These are phyloP conservation scores for Lepiota venenata DNA, from an alignment of 768 basidiomycete species.

Conservation along the genomic window DNA sequence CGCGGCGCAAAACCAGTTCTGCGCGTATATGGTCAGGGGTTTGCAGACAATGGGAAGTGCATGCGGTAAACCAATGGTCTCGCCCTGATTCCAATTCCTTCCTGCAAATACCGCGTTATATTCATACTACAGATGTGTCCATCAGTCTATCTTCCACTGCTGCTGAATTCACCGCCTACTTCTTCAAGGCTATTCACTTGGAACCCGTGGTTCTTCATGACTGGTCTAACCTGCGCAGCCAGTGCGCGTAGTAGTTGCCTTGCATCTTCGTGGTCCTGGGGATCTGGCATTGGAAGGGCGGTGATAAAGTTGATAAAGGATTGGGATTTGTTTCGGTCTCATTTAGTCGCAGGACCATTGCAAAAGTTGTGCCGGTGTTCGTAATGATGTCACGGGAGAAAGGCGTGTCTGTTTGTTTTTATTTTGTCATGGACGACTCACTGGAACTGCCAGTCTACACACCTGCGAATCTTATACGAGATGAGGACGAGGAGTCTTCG, in stretches of 20 bases:
- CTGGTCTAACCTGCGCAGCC: constrained; percentile 78
- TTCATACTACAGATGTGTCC: constrained; percentile 53
- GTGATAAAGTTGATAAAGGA: constrained; percentile 74
- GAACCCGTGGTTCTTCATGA: constrained; percentile 82
- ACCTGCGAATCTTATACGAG: constrained; percentile 22
- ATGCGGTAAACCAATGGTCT: constrained; percentile 58
- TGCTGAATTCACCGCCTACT: constrained; percentile 35
- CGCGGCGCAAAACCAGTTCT: constrained; percentile 75
- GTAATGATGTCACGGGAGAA: background rate
- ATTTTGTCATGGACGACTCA: constrained; percentile 53
- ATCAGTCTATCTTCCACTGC: background rate
- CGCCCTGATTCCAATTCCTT: constrained; percentile 83
- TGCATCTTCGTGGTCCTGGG: constrained; percentile 55
- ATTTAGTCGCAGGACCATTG: constrained; percentile 74
- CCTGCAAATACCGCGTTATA: constrained; percentile 77
- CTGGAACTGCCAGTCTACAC: constrained; percentile 43
- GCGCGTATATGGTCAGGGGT: constrained; percentile 1
- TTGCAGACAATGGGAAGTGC: background rate
- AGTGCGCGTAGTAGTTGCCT: constrained; percentile 72
- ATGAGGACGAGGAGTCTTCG: constrained; percentile 47
- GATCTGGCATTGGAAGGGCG: constrained; percentile 40
- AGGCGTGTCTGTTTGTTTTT: background rate
- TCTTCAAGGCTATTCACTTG: constrained; percentile 79
- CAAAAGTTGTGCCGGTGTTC: background rate
- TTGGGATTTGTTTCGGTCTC: constrained; percentile 72